These are phyloP conservation scores for Xylariaceae sp. DNA, from an alignment of 2,329 filamentous ascomycete genomes.

Conservation along the genomic window DNA sequence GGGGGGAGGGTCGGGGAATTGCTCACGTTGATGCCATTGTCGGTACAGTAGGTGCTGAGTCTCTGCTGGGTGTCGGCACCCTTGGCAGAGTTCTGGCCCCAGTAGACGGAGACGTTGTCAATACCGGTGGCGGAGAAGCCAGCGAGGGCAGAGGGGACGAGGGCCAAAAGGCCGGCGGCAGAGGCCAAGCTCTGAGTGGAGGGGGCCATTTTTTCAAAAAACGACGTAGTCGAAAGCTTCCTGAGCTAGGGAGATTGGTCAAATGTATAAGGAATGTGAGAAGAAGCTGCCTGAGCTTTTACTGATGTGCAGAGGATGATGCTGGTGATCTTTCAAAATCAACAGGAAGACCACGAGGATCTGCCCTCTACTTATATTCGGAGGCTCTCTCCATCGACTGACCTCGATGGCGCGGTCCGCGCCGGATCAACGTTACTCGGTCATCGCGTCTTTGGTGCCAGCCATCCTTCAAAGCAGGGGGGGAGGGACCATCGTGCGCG, in stretches of 20 bases:
- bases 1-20: background rate
- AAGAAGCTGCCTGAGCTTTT: conserved; percentile 3
- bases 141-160: conserved; percentile 32
- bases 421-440: conserved; percentile 26
- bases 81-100: conserved; percentile 58
- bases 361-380: conserved; percentile 11
- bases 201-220: conserved; percentile 24
- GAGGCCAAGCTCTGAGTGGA: conserved; percentile 22
- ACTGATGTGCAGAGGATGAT: conserved; percentile 12
- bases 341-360: background rate
- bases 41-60: conserved; percentile 52
- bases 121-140: conserved; percentile 42
- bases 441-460: conserved; percentile 8
- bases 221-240: conserved; percentile 14
- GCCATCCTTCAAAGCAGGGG: conserved; percentile 21
- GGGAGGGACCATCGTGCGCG: conserved; percentile 19
- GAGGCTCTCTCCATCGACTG: background rate
- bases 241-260: conserved; percentile 9
- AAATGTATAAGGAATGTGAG: background rate
- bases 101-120: conserved; percentile 60
- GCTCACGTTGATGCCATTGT: conserved; percentile 43
- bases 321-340: background rate
- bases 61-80: conserved; percentile 47
- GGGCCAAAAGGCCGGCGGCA: conserved; percentile 24
- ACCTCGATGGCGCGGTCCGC: conserved; percentile 7